These are phyloP conservation scores for Magnolia kwangsiensis DNA, from an alignment of 164 flowering plant species.

Conservation along the genomic window DNA sequence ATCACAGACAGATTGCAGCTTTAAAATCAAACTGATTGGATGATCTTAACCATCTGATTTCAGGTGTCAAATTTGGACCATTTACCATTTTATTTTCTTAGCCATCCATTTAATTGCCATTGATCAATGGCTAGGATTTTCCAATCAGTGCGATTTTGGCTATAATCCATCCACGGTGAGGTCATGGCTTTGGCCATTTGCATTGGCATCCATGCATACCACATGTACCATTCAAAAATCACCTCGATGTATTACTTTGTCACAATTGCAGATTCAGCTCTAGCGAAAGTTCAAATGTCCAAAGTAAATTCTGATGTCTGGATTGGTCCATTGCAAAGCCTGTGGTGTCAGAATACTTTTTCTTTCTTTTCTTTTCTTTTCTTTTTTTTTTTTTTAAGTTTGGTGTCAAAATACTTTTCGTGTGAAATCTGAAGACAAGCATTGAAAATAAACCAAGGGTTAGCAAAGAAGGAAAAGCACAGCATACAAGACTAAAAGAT, in stretches of 20 bases:
- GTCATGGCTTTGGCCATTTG: background rate
- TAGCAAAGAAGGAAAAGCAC: too few species aligned
- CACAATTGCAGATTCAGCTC: too few species aligned
- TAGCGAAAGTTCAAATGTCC: too few species aligned
- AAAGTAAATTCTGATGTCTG: too few species aligned
- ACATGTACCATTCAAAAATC: too few species aligned
- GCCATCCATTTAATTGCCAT: background rate
- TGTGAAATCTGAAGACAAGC: too few species aligned
- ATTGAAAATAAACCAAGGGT: too few species aligned
- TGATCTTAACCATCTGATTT: background rate
- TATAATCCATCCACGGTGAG: background rate
- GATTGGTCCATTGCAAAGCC: too few species aligned
- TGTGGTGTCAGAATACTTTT: background rate
- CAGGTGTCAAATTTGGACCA: background rate
- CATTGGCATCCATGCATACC: too few species aligned
- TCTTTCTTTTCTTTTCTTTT: background rate
- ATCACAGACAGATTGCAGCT: background rate
- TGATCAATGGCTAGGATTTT: background rate
- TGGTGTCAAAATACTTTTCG: background rate
- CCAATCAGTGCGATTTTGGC: background rate
- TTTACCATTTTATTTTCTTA: background rate
- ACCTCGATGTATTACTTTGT: too few species aligned
- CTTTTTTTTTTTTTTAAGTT: too few species aligned
- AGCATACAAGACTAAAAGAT: too few species aligned
- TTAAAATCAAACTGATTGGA: background rate